Conservation (phyloP, 2,329 filamentous ascomycete species). For the Trichophyton equinum region DNA sequence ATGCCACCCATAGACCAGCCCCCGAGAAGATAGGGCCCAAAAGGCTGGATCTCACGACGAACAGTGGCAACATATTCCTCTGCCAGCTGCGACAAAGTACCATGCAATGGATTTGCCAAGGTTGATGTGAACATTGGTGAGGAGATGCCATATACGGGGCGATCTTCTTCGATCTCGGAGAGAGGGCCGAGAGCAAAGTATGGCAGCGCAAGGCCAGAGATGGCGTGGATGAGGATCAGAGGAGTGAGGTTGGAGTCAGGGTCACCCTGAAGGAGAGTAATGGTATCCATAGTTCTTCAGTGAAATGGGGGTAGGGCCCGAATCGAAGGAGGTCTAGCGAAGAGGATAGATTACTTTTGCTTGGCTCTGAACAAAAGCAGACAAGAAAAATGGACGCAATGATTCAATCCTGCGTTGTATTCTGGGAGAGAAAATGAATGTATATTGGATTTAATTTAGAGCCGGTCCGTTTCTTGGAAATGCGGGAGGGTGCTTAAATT, state of each 20-base stretch:
- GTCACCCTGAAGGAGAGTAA: conserved; percentile 16
- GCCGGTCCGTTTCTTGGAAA: conserved; percentile 1
- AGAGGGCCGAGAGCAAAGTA: conserved; percentile 16
- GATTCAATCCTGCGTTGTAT: conserved; percentile 1
- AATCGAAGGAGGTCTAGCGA: not conserved
- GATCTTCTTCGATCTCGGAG: conserved; percentile 7
- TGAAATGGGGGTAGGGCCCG: not conserved
- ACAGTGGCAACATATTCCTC: conserved; percentile 14
- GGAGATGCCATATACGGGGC: conserved; percentile 16
- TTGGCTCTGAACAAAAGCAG: conserved; percentile 1
- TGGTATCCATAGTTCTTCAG: conserved; percentile 12
- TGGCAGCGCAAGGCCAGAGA: conserved; percentile 15
- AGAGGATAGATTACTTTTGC: conserved; percentile 4
- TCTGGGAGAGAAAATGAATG: conserved; percentile 4
- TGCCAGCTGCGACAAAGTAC: conserved; percentile 13
- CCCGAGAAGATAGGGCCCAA: conserved; percentile 28
- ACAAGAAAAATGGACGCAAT: not conserved
- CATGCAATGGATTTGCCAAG: conserved; percentile 11
- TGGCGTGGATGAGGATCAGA: conserved; percentile 15
- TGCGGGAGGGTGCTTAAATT: conserved; percentile 3
- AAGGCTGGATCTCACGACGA: conserved; percentile 19
- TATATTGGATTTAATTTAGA: conserved; percentile 7
- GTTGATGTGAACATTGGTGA: conserved; percentile 15
- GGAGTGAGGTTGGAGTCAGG: conserved; percentile 13
- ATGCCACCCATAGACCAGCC: conserved; percentile 30